Conservation (phyloP, 2,329 filamentous ascomycete species). For the Penicillium psychrosexuale region DNA sequence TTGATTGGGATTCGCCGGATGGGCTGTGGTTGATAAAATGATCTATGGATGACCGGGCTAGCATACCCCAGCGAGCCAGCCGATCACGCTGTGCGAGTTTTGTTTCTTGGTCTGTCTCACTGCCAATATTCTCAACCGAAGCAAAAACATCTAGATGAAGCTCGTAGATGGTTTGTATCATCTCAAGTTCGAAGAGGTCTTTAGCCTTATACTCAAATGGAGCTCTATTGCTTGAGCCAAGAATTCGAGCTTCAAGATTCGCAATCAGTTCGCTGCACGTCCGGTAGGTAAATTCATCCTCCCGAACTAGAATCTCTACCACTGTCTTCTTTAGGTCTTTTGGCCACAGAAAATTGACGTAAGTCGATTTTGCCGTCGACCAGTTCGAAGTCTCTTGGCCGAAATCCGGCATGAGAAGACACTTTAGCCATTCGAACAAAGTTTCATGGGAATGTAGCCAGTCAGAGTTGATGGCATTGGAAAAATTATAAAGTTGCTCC, state of each 20-base stretch:
- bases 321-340: constrained; percentile 55
- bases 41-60: constrained; percentile 55
- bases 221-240: constrained; percentile 17
- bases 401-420: constrained; percentile 47
- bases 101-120: constrained; percentile 52
- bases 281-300: constrained; percentile 54
- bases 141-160: constrained; percentile 65
- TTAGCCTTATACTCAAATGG: constrained; percentile 28
- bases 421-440: constrained; percentile 53
- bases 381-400: constrained; percentile 18
- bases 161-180: constrained; percentile 62
- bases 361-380: constrained; percentile 44
- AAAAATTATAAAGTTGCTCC: constrained; percentile 41
- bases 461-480: constrained; percentile 45
- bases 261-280: constrained; percentile 37
- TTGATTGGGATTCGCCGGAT: constrained; percentile 33
- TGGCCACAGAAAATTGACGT: constrained; percentile 55
- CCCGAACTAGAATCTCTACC: constrained; percentile 51
- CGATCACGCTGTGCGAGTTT: constrained; percentile 56
- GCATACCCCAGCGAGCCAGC: constrained; percentile 57
- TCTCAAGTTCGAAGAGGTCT: constrained; percentile 46
- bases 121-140: constrained; percentile 60
- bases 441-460: constrained; percentile 52
- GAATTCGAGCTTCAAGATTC: constrained; percentile 27
- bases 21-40: constrained; percentile 36